These are phyloP conservation scores for Candida insectorum DNA, from an alignment of 805 yeast species.

Conservation along the genomic window DNA sequence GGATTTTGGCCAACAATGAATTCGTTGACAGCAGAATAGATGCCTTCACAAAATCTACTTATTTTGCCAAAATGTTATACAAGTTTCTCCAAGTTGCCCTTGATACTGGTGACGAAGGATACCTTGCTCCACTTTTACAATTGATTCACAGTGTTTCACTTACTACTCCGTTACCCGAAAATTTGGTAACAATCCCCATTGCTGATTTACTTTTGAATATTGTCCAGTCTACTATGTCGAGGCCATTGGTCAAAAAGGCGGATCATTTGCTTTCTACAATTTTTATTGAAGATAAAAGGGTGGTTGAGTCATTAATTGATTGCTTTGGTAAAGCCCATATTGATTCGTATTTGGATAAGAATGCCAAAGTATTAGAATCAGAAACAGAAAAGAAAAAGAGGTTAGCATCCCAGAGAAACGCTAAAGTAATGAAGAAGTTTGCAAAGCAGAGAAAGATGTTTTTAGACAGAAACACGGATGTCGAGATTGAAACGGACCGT, in stretches of 20 bases:
- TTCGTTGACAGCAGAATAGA: constrained; percentile 42
- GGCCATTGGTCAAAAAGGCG: constrained; percentile 50
- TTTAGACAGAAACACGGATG: constrained; percentile 33
- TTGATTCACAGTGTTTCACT: constrained; percentile 61
- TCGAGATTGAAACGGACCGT: constrained; percentile 10
- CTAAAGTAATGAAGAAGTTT: constrained; percentile 59
- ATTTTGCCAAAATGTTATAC: constrained; percentile 55
- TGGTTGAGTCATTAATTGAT: constrained; percentile 49
- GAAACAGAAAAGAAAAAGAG: constrained; percentile 54
- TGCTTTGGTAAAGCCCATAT: constrained; percentile 59
- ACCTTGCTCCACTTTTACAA: constrained; percentile 60
- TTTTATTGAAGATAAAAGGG: constrained; percentile 45
- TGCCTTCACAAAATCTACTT: constrained; percentile 46
- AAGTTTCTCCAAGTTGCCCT: constrained; percentile 56
- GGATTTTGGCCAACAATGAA: constrained; percentile 26
- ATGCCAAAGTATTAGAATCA: constrained; percentile 42
- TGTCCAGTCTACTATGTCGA: constrained; percentile 48
- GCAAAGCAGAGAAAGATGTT: constrained; percentile 50
- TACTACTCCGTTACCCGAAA: constrained; percentile 34
- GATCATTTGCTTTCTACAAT: constrained; percentile 51
- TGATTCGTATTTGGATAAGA: constrained; percentile 45
- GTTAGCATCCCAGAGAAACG: constrained; percentile 59
- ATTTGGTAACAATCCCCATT: constrained; percentile 53
- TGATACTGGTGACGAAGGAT: constrained; percentile 49
- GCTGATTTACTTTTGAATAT: constrained; percentile 53